phyloP scores from a whole-genome alignment of 78 protist species.

The Dictyostelium firmibasis region DNA sequence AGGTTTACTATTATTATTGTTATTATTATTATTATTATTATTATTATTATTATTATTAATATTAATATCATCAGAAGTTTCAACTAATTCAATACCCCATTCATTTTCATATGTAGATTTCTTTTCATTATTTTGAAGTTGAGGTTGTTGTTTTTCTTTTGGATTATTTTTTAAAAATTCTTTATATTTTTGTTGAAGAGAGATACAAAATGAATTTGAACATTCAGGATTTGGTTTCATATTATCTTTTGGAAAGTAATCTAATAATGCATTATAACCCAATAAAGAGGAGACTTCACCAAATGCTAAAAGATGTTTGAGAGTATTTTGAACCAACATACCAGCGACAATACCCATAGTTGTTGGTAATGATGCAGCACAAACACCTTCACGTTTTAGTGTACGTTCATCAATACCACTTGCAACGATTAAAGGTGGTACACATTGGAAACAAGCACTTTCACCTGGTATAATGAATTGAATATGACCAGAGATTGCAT shows the following conservation, averaged over 20 bases:
- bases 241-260: conserved; percentile 92
- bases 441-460: conserved; percentile 93
- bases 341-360: conserved; percentile 98
- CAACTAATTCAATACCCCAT: conserved; percentile 71
- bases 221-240: conserved; percentile 94
- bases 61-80: neutral
- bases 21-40: neutral
- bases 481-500: conserved; percentile 98
- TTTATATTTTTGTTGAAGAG: conserved; percentile 27
- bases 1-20: neutral
- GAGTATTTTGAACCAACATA: conserved; percentile 93
- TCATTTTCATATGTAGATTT: conserved; percentile 55
- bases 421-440: conserved; percentile 98
- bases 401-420: conserved; percentile 91
- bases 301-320: conserved; percentile 92
- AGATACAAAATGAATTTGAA: conserved; percentile 67
- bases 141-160: neutral
- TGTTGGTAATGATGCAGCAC: conserved; percentile 98
- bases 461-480: conserved; percentile 92
- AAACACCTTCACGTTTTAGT: conserved; percentile 92
- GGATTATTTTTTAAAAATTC: conserved; percentile 47
- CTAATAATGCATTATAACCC: conserved; percentile 94
- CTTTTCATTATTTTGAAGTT: neutral
- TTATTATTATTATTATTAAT: conserved; percentile 4
- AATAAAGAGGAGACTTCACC: conserved; percentile 92